Base-by-base conservation (phyloP, 2,329 filamentous ascomycete species). In the Ilyonectria sp. region DNA sequence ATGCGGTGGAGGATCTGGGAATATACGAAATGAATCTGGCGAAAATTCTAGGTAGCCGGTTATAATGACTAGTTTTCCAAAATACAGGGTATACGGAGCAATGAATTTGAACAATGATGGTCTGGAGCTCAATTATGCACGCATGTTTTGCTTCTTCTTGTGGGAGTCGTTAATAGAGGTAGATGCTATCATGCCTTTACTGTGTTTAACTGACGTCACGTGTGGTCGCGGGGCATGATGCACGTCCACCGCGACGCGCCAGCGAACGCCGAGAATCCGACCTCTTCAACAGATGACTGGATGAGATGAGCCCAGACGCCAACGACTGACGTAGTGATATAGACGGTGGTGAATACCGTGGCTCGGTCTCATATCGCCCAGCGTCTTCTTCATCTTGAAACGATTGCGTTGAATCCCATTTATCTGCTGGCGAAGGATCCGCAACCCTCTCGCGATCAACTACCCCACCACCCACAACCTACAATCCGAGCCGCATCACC, bases 141-240 rank as follows among this genome's bases (percentile, higher is more conserved):
- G 2, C 15, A 21, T 10, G 6, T 13, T 21, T 26, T 26, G 26
- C 26, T 26, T 26, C 26, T 26, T 26, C 26, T 26, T 26, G 26
- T 26, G 26, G 26, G 26, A 26, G 26, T 26, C 26, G 26, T 26
- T 6, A 26, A 26, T 26, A 26, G 23, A 23, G 23, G 23, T 23
- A 23, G 26, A 26, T 26, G 26, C 4, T 26, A 5, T 26, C 26
- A 26, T 26, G 26, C 26, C 26, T 26, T 56, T 56, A 3, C 19
- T 10, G 44, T 31, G 10, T 35, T 40, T n/a, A 54, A 54, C 43
- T 70, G 56, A 66, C 65, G 46, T 60, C 53, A 67, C 55, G 50
- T 66, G 63, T 47, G 33, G 65, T 69, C 72, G 74, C 68, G 74
- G 74, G 74, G 72, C 74, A 74, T n/a, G 21, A 35, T 61, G 44